Percentiles rank a stretch among this genome's conserved stretches.
Conservation (phyloP, 129 eudicot species). For the Centella asiatica region DNA sequence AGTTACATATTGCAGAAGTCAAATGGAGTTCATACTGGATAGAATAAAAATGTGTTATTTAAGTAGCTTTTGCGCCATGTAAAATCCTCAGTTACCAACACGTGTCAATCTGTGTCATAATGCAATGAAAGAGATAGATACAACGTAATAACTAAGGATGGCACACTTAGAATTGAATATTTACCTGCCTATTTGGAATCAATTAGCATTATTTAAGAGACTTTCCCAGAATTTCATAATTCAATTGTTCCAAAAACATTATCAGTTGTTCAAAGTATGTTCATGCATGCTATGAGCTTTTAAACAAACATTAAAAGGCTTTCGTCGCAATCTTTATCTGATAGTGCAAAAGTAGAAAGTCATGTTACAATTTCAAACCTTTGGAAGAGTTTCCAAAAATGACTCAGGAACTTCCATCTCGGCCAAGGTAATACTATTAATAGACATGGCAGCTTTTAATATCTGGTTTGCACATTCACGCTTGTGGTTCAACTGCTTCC, state of each 20-base stretch:
- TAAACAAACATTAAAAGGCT: not conserved
- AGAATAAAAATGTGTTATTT: not conserved
- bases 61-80: not conserved
- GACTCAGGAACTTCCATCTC: slow-evolving; percentile 98
- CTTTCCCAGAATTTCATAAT: no score
- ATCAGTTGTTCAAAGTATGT: no score
- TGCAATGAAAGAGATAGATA: not conserved
- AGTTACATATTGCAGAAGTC: not conserved
- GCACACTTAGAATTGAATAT: not conserved
- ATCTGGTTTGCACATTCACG: slow-evolving; percentile 89
- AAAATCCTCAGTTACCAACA: no score
- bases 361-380: slow-evolving; percentile 60
- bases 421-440: slow-evolving; percentile 59
- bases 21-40: not conserved
- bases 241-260: no score
- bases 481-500: slow-evolving; percentile 57
- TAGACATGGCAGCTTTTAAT: slow-evolving; percentile 84
- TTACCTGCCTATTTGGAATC: not conserved
- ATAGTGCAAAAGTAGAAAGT: not conserved
- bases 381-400: slow-evolving; percentile 79
- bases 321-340: not conserved
- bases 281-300: no score
- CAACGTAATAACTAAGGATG: not conserved
- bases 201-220: no score
- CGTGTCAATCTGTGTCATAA: not conserved